Evolutionary conservation across 169 alveolate genomes (phyloP).

Genomic region (Toxoplasma gondii): DNA sequence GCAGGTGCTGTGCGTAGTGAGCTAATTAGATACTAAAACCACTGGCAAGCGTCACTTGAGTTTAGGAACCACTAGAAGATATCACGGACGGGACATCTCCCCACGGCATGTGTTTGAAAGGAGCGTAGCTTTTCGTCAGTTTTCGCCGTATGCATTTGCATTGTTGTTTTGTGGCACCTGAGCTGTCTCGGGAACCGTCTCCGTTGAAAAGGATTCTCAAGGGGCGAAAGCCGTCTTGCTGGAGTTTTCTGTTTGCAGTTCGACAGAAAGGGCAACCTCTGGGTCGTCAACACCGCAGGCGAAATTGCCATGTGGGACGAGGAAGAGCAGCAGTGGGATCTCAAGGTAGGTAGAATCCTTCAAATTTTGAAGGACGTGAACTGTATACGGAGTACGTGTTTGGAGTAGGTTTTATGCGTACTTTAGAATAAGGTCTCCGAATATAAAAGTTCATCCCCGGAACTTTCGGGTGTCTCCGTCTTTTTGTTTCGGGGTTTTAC

Average conservation of each 20-base stretch:
- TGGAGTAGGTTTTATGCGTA: neutral
- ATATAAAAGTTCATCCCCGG: neutral
- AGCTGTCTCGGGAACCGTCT: too few relatives aligned
- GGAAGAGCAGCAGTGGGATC: conserved; percentile 53
- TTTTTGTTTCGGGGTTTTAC: neutral
- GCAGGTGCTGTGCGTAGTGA: neutral
- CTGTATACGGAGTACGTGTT: neutral
- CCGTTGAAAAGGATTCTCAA: too few relatives aligned
- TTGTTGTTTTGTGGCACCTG: too few relatives aligned
- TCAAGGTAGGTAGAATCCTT: conserved; percentile 11
- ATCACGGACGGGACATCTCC: too few relatives aligned
- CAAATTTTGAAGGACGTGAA: neutral
- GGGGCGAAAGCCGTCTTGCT: too few relatives aligned
- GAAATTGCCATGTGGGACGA: conserved; percentile 64
- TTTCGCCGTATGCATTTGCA: too few relatives aligned
- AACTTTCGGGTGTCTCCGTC: neutral
- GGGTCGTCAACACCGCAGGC: conserved; percentile 64
- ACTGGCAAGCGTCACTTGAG: too few relatives aligned
- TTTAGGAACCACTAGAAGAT: too few relatives aligned
- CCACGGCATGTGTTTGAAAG: too few relatives aligned
- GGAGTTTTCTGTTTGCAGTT: conserved; percentile 19
- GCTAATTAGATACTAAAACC: too few relatives aligned
- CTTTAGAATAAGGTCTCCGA: neutral
- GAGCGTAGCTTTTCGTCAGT: too few relatives aligned
- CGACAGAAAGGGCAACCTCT: conserved; percentile 53